Conservation (phyloP, 441 rosid species). For the Populus hybrid region DNA sequence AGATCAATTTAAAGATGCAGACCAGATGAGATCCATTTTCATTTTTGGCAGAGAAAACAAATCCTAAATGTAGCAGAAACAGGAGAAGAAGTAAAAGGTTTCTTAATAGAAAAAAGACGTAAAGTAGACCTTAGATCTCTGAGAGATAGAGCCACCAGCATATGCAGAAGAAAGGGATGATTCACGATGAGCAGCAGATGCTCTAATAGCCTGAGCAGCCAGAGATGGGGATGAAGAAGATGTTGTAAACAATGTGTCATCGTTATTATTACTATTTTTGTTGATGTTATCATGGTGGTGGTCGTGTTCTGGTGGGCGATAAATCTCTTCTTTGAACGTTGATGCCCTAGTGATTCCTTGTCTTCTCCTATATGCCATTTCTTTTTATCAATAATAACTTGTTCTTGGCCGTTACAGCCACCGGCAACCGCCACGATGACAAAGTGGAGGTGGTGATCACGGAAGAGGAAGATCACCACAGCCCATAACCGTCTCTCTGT, state of each 20-base stretch:
- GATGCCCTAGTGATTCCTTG: slow-evolving; percentile 72
- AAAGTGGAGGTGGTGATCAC: neutral
- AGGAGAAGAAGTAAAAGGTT: neutral
- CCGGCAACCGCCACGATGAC: neutral
- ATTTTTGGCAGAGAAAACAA: neutral
- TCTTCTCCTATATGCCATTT: slow-evolving; percentile 90
- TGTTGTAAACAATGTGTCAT: slow-evolving; percentile 44
- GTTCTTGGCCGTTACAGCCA: slow-evolving; percentile 11
- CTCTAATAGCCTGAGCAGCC: slow-evolving; percentile 81
- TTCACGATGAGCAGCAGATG: slow-evolving; percentile 54
- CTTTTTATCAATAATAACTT: neutral
- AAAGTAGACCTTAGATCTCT: slow-evolving; percentile 52
- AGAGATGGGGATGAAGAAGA: slow-evolving; percentile 57
- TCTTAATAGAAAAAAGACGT: neutral
- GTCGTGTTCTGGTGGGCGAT: slow-evolving; percentile 31
- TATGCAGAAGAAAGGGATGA: slow-evolving; percentile 41
- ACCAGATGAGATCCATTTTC: neutral
- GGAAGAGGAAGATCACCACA: neutral
- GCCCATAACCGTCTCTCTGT: slow-evolving; percentile 1
- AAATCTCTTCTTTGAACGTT: slow-evolving; percentile 76
- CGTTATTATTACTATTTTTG: slow-evolving; percentile 19
- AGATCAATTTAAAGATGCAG: neutral
- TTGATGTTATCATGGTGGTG: neutral
- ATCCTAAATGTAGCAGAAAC: neutral
- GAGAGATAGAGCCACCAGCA: slow-evolving; percentile 27